phyloP scores from a whole-genome alignment of 176 grass and related monocot species.

The Carex myosuroides region DNA sequence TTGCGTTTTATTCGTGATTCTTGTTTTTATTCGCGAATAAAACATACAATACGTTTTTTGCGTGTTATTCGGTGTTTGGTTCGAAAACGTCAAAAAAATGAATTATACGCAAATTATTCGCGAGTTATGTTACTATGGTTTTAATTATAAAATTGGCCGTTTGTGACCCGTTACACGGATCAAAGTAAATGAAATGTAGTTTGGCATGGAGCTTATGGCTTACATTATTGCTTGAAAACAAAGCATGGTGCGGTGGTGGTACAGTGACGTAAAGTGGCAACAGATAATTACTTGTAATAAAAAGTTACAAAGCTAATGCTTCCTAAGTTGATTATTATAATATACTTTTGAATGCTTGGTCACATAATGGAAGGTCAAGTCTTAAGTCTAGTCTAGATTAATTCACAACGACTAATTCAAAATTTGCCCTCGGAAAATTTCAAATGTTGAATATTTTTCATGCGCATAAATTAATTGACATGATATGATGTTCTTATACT shows the following conservation, averaged over 20 bases:
- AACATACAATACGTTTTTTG: too few species aligned
- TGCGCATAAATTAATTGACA: background rate
- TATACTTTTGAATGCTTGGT: background rate
- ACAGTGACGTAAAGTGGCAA: slow-evolving; percentile 23
- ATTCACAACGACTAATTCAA: background rate
- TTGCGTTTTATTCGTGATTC: too few species aligned
- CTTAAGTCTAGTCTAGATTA: background rate
- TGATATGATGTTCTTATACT: background rate
- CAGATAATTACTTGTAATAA: background rate
- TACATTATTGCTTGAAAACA: slow-evolving; percentile 22
- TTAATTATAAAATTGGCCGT: background rate
- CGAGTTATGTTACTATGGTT: too few species aligned
- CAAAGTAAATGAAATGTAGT: background rate
- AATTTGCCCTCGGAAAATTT: background rate
- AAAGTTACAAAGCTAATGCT: background rate
- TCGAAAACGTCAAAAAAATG: too few species aligned
- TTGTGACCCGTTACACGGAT: background rate
- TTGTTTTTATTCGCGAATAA: too few species aligned
- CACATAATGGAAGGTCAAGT: background rate
- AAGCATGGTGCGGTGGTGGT: slow-evolving; percentile 18
- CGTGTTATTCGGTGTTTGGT: too few species aligned
- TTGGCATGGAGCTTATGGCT: background rate
- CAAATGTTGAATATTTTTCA: background rate
- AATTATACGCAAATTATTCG: too few species aligned
- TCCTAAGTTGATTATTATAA: background rate